phyloP scores from a whole-genome alignment of 2,329 filamentous ascomycete genomes.

The Diaporthe capsici region DNA sequence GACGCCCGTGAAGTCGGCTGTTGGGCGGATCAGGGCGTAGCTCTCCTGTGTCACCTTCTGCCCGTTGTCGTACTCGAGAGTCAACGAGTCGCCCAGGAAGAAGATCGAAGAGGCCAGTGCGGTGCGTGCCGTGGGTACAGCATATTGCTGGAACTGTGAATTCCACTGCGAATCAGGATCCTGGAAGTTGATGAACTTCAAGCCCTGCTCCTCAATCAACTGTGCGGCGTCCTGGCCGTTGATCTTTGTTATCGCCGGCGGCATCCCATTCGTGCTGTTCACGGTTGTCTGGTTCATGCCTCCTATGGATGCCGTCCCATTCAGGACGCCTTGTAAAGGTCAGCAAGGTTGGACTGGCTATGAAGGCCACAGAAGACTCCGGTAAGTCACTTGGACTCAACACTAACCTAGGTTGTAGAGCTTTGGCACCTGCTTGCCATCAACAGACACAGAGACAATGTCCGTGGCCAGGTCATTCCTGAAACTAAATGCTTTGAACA shows the following conservation, averaged over 20 bases:
- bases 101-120: slow-evolving; percentile 46
- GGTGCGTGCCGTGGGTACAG: slow-evolving; percentile 43
- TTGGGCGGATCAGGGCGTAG: slow-evolving; percentile 45
- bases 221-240: slow-evolving; percentile 68
- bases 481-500: slow-evolving; percentile 66
- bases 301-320: slow-evolving; percentile 49
- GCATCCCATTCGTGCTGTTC: slow-evolving; percentile 44
- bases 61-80: slow-evolving; percentile 53
- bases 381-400: background rate
- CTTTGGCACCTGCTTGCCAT: slow-evolving; percentile 71
- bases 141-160: slow-evolving; percentile 48
- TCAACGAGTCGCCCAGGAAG: slow-evolving; percentile 50
- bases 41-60: slow-evolving; percentile 47
- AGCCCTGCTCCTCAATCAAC: slow-evolving; percentile 62
- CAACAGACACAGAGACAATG: slow-evolving; percentile 72
- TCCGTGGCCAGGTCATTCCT: slow-evolving; percentile 51
- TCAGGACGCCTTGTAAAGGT: slow-evolving; percentile 49
- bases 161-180: slow-evolving; percentile 70
- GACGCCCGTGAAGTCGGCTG: slow-evolving; percentile 50
- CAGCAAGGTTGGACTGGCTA: background rate
- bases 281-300: slow-evolving; percentile 34
- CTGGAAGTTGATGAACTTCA: slow-evolving; percentile 62
- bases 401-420: slow-evolving; percentile 65
- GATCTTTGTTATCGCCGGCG: slow-evolving; percentile 67
- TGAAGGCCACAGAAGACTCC: no score